Evolutionary conservation across 2,329 filamentous ascomycete genomes (phyloP), one percentile per base, ranked within the genome.

Genomic region (Furcasterigmium furcatum): DNA sequence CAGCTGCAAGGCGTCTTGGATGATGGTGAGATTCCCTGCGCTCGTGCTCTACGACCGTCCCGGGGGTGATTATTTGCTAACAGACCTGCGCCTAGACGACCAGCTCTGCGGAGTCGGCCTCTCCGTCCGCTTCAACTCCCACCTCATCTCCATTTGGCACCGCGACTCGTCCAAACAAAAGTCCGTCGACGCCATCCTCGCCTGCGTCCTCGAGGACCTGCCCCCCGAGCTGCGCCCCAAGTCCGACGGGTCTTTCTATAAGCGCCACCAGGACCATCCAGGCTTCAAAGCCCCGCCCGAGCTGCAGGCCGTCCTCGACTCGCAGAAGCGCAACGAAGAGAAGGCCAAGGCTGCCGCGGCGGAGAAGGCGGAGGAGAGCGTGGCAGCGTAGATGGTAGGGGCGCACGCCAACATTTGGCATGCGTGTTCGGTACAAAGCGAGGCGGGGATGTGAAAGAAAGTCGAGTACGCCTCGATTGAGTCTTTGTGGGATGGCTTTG

Each of bases 131-230:
- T 95, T 94, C 77, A 95, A 91, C 70, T 87, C 85, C 24, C 85
- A 92, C 63, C 81, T 96, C 55, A 86, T 96, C 62, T 87, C 88
- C 56, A 81, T 97, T 59, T 97, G 92, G 92, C 94, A 96, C 70
- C 88, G 94, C 51, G 87, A 95, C 59, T 84, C 85, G 19, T 84
- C 82, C 49, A 91, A 94, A 67, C 77, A 88, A 59, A 82, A 80
- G 55, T 94, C 90, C 6, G 80, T 94, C 55, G 83, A 92, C 61
- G 80, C 75, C 52, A 77, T 96, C 48, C 76, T 91, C 41, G 71
- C 80, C 51, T 85, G 82, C 40, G 84, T 96, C 43, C 72, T 95
- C 40, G 79, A 84, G 43, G 81, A 88, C 53, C 72, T 96, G 24
- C 85, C 85, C 6, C 70, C 77, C 2, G 87, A 94, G 61, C 70